Base-by-base conservation (phyloP, 306 rosid species). In the Cucurbita pepo region DNA sequence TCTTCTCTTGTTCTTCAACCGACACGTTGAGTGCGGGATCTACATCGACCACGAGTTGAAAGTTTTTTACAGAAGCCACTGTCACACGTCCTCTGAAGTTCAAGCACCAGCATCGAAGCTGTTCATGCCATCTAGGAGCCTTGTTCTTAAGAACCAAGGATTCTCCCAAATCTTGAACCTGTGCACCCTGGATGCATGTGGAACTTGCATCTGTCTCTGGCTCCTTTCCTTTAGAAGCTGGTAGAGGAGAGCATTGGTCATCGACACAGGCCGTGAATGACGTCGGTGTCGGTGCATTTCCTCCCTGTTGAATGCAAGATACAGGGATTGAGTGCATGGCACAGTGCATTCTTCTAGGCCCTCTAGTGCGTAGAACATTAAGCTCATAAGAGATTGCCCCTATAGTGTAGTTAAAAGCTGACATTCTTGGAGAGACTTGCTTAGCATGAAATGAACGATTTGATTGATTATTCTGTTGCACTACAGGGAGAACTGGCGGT, bases 111-210 rank as follows among this genome's bases (percentile, higher is more conserved):
- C 94, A 89, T 38, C 89, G 97, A 51, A 91, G 82, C 77, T 90
- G 94, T 77, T 93, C 98, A 51, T 93, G 96, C 96, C 96, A 93
- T 81, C 96, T 78, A 51, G 96, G 96, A 79, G 89, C 83, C 86
- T 90, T 90, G 79, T 86, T 88, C 79, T 90, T 88, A 53, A 90
- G 88, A 65, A 79, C 79, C 71, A 90, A 82, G 6, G 89, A 79
- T 53, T 88, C 89, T 61, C 64, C 79, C 4, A 81, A 63, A 56
- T 73, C 84, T 37, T 64, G 86, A 76, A 55, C 63, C 4, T 61
- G 73, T 16, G 78, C 21, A 72, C 56, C 82, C 40, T 70, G 41
- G 56, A 79, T 77, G 77, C 60, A 73, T 64, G 78, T 72, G 56
- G 85, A 77, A 83, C 73, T 78, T 45, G 65, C 70, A 74, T 77